These are phyloP conservation scores for Pseudogymnoascus sp. DNA, from an alignment of 2,329 filamentous ascomycete genomes.

Conservation along the genomic window DNA sequence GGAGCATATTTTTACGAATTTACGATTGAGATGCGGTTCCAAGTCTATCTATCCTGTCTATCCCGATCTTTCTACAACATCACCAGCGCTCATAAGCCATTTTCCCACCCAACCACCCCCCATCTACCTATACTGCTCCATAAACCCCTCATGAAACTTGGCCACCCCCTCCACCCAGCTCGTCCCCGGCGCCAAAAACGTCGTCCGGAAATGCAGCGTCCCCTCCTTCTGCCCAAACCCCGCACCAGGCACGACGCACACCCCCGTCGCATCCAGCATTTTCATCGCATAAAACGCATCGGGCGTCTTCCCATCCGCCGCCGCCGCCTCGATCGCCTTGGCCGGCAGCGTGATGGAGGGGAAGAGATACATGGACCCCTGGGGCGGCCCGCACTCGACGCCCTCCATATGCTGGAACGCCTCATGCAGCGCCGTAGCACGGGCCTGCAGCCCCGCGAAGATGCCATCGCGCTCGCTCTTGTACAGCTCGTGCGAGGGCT, in stretches of 20 bases:
- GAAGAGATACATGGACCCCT: constrained; percentile 99
- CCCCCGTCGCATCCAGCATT: constrained; percentile 85
- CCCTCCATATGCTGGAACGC: constrained; percentile 95
- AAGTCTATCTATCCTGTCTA: background rate
- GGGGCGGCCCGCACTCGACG: constrained; percentile 75
- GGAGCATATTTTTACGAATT: background rate
- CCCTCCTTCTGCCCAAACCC: constrained; percentile 92
- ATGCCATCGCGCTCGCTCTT: constrained; percentile 77
- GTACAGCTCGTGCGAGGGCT: constrained; percentile 79
- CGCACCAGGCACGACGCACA: constrained; percentile 86
- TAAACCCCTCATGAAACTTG: constrained; percentile 86
- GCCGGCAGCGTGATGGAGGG: constrained; percentile 75
- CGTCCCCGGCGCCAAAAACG: constrained; percentile 90
- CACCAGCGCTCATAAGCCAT: background rate
- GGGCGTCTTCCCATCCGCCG: constrained; percentile 60
- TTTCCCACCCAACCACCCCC: background rate
- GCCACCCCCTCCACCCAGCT: constrained; percentile 85
- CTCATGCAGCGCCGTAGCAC: constrained; percentile 77
- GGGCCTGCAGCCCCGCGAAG: constrained; percentile 65
- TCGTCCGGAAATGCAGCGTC: constrained; percentile 90
- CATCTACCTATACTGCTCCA: constrained; percentile 59
- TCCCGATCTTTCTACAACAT: background rate
- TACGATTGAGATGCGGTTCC: background rate
- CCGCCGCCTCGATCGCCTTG: constrained; percentile 69
- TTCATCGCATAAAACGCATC: constrained; percentile 94